Conservation (phyloP, 805 yeast species). For the Teunomyces gatunensis region DNA sequence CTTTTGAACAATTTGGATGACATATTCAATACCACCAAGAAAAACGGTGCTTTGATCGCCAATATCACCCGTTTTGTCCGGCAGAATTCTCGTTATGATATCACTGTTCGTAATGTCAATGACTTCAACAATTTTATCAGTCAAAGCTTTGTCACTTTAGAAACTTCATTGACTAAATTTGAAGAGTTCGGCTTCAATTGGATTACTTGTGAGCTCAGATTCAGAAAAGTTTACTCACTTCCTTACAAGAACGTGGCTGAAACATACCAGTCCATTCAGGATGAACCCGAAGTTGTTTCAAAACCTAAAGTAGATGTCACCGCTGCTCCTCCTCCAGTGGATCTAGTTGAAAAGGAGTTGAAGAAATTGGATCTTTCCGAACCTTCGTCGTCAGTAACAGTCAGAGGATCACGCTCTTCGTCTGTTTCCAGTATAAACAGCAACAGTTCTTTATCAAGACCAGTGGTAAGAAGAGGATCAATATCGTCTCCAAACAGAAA, state of each 20-base stretch:
- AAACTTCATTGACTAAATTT: constrained; percentile 27
- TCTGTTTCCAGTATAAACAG: constrained; percentile 25
- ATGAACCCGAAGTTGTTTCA: not conserved
- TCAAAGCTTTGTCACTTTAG: constrained; percentile 35
- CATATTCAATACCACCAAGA: constrained; percentile 42
- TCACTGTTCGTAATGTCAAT: constrained; percentile 32
- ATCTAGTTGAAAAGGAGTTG: constrained; percentile 8
- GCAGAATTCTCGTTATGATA: constrained; percentile 33
- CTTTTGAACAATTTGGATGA: constrained; percentile 33
- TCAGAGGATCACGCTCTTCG: constrained; percentile 25
- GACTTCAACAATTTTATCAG: constrained; percentile 42
- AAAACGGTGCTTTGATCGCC: constrained; percentile 49
- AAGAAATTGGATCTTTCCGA: constrained; percentile 17
- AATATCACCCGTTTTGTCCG: constrained; percentile 46
- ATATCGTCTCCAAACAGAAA: constrained; percentile 16
- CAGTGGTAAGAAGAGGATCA: constrained; percentile 17
- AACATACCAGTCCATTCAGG: constrained; percentile 11
- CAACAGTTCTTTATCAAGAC: constrained; percentile 9
- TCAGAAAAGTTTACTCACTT: constrained; percentile 35
- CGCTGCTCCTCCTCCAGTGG: not conserved
- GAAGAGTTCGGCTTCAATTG: constrained; percentile 40
- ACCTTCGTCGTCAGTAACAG: constrained; percentile 2
- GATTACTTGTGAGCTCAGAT: constrained; percentile 40
- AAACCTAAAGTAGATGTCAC: too few species aligned
- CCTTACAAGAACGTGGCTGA: constrained; percentile 23